These are phyloP conservation scores for Lodderomyces elongisporus DNA, from an alignment of 1,139 yeast genomes.

Conservation along the genomic window DNA sequence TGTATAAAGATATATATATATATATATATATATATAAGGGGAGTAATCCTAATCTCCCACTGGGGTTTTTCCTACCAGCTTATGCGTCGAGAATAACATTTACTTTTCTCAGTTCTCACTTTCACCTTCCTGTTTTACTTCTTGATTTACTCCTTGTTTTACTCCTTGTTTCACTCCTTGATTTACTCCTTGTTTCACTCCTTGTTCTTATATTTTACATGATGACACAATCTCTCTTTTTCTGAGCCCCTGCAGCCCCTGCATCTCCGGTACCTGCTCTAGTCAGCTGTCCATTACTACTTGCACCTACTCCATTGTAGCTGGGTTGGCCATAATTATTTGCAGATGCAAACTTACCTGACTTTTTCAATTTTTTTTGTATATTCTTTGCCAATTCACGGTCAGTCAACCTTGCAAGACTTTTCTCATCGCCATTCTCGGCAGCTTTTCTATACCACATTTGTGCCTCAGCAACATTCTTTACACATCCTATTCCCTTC, in stretches of 20 bases:
- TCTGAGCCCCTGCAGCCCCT: slow-evolving; percentile 18
- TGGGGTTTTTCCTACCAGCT: too few relatives aligned
- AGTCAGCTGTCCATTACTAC: background rate
- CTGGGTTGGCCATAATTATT: too few relatives aligned
- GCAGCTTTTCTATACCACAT: slow-evolving; percentile 77
- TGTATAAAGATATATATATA: too few relatives aligned
- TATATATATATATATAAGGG: too few relatives aligned
- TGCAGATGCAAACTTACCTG: too few relatives aligned
- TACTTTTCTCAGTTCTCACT: background rate
- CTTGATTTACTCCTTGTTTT: too few relatives aligned
- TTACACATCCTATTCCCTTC: slow-evolving; percentile 80
- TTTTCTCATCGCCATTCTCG: slow-evolving; percentile 65
- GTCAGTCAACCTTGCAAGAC: slow-evolving; percentile 38
- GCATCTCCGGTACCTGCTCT: background rate
- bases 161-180: too few relatives aligned
- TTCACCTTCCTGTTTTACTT: too few relatives aligned
- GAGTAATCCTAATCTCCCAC: too few relatives aligned
- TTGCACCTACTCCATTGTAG: background rate
- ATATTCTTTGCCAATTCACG: slow-evolving; percentile 28
- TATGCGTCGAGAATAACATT: too few relatives aligned
- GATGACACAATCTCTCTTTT: slow-evolving; percentile 43
- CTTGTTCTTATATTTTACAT: too few relatives aligned
- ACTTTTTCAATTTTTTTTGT: slow-evolving; percentile 27
- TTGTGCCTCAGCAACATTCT: slow-evolving; percentile 54
- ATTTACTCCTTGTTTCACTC: too few relatives aligned